Conservation (phyloP, 2,329 filamentous ascomycete species). For the Neophaeococcomyces aloes region DNA sequence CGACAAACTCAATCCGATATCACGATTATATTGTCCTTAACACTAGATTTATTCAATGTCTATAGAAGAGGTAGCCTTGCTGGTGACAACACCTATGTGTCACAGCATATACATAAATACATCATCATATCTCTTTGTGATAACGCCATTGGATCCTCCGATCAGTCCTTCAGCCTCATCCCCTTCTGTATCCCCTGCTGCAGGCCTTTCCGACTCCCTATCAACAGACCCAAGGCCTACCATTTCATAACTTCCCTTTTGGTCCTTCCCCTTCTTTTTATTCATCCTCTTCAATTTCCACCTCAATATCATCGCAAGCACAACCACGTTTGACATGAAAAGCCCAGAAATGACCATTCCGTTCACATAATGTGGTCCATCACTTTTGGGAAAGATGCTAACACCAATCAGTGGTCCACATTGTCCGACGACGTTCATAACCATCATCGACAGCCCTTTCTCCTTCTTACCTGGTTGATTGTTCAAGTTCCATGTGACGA, state of each 20-base stretch:
- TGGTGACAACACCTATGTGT: no score
- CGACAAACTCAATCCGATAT: no score
- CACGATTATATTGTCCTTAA: no score
- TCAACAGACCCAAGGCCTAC: neutral
- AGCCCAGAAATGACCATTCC: constrained; percentile 54
- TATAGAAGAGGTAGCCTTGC: no score
- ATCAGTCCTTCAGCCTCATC: constrained; percentile 24
- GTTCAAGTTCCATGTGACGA: constrained; percentile 82
- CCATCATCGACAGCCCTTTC: constrained; percentile 65
- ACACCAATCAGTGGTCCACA: constrained; percentile 64
- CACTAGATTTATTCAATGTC: no score
- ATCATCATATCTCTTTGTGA: no score
- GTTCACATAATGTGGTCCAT: constrained; percentile 51
- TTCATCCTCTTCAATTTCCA: constrained; percentile 46
- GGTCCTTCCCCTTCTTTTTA: constrained; percentile 30
- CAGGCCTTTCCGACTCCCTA: neutral
- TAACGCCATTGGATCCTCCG: no score
- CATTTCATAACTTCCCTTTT: constrained; percentile 5
- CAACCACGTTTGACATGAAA: constrained; percentile 53
- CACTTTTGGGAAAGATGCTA: constrained; percentile 49
- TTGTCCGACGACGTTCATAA: constrained; percentile 74
- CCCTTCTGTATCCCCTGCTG: constrained; percentile 17
- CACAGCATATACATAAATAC: no score
- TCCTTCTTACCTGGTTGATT: constrained; percentile 62
- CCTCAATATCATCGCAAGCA: constrained; percentile 46